phyloP scores from a whole-genome alignment of 306 rosid species.

The Amphicarpaea edgeworthii region DNA sequence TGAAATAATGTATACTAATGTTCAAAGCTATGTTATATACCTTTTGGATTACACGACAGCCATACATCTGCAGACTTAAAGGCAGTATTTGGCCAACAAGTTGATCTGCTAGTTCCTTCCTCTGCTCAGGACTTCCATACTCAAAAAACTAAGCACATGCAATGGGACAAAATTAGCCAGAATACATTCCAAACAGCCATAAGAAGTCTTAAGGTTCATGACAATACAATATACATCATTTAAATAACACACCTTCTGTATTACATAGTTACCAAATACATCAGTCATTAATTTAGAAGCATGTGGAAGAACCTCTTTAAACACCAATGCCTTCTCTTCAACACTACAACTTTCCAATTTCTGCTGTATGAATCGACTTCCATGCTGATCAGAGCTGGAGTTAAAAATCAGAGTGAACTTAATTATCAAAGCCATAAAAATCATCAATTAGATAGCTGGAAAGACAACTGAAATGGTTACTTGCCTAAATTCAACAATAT shows the following conservation, averaged over 20 bases:
- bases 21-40: slow-evolving; percentile 35
- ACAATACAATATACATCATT: neutral
- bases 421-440: slow-evolving; percentile 26
- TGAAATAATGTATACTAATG: slow-evolving; percentile 12
- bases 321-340: slow-evolving; percentile 52
- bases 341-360: slow-evolving; percentile 49
- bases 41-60: slow-evolving; percentile 61
- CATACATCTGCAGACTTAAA: slow-evolving; percentile 59
- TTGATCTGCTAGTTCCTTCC: slow-evolving; percentile 50
- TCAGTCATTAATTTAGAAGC: slow-evolving; percentile 58
- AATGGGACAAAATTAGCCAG: neutral
- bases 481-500: slow-evolving; percentile 62
- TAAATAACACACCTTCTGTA: slow-evolving; percentile 50
- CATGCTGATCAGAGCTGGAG: slow-evolving; percentile 58
- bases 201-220: neutral
- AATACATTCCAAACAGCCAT: neutral
- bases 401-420: slow-evolving; percentile 30
- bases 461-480: slow-evolving; percentile 36
- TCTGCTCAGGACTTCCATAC: slow-evolving; percentile 53
- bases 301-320: slow-evolving; percentile 56
- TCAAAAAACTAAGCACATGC: slow-evolving; percentile 48
- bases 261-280: slow-evolving; percentile 59
- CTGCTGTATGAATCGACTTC: slow-evolving; percentile 60
- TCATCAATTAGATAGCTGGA: slow-evolving; percentile 11
- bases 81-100: slow-evolving; percentile 53